These are phyloP conservation scores for Jatropha podagrica DNA, from an alignment of 441 rosid species.

Conservation along the genomic window DNA sequence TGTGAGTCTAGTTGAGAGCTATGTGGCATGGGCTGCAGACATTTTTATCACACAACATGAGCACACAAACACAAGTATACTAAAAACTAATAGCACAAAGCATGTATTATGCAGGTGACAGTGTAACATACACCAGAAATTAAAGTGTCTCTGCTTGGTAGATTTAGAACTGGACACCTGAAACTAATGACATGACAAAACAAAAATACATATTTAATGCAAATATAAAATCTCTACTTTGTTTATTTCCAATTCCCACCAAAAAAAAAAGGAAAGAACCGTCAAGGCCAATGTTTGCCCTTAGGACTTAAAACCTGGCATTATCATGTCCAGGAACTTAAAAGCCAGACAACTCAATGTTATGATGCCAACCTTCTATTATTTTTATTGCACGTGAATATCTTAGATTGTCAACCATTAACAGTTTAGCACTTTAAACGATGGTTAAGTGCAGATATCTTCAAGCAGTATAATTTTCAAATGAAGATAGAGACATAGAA, in stretches of 20 bases:
- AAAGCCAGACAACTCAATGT: not conserved
- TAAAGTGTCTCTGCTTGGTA: too few species aligned
- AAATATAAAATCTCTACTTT: not conserved
- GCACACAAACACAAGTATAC: too few species aligned
- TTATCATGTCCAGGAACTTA: not conserved
- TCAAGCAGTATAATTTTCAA: slow-evolving; percentile 13
- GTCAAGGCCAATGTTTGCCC: not conserved
- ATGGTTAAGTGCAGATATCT: slow-evolving; percentile 3
- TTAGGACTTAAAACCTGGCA: not conserved
- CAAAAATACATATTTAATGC: not conserved
- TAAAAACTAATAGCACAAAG: too few species aligned
- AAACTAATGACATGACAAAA: not conserved
- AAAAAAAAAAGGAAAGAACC: not conserved
- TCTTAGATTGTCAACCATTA: not conserved
- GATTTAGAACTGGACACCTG: not conserved
- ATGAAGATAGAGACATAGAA: slow-evolving; percentile 7
- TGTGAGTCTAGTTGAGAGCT: not conserved
- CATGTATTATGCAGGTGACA: too few species aligned
- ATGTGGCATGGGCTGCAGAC: too few species aligned
- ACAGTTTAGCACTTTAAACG: not conserved
- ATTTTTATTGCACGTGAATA: not conserved
- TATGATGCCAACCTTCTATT: not conserved
- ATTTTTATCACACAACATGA: too few species aligned
- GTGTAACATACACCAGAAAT: too few species aligned
- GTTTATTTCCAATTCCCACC: not conserved